These are phyloP conservation scores for Xylariaceae sp. DNA, from an alignment of 2,329 filamentous ascomycete genomes.

Conservation along the genomic window DNA sequence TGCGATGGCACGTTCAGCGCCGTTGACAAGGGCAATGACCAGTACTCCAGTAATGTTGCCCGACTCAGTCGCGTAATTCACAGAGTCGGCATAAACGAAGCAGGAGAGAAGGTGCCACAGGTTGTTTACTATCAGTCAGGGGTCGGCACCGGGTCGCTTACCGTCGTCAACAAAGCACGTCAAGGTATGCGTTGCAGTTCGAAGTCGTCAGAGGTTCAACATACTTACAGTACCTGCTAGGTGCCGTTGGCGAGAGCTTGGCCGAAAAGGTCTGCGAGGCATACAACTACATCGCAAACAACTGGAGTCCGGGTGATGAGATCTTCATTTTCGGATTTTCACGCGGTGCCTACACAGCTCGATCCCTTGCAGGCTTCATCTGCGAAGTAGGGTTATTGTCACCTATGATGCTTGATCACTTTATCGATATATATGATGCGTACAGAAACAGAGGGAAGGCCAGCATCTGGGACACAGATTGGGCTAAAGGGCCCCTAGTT, in stretches of 20 bases:
- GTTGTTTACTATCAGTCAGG: conserved; percentile 7
- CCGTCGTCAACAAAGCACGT: background rate
- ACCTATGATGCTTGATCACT: conserved; percentile 2
- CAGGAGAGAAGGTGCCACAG: conserved; percentile 2
- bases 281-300: conserved; percentile 7
- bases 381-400: conserved; percentile 5
- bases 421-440: conserved; percentile 1
- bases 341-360: conserved; percentile 11
- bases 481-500: background rate
- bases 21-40: background rate
- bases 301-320: conserved; percentile 8
- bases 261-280: conserved; percentile 7
- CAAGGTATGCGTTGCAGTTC: conserved; percentile 2
- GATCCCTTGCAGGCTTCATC: conserved; percentile 5
- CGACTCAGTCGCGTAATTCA: conserved; percentile 4
- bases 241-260: conserved; percentile 4
- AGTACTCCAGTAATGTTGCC: conserved; percentile 5
- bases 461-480: background rate
- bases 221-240: background rate
- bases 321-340: conserved; percentile 12
- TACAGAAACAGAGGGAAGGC: conserved; percentile 3
- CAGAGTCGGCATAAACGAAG: background rate
- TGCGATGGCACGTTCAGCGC: conserved; percentile 6
- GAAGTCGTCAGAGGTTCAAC: no score
- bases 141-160: conserved; percentile 6